phyloP scores from a whole-genome alignment of 257 asterid genomes.

The Capsicum baccatum region DNA sequence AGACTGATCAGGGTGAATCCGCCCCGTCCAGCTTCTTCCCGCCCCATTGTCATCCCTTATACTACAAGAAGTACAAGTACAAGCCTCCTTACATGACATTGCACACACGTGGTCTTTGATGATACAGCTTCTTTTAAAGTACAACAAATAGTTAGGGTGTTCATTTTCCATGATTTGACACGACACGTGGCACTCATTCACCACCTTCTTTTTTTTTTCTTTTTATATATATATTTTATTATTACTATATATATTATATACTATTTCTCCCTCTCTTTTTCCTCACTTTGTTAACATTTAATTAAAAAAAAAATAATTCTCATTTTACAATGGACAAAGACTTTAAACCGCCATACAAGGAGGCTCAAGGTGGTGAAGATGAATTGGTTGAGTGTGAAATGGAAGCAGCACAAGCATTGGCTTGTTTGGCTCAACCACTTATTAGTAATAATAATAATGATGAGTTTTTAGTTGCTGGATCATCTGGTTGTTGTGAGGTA shows the following conservation, averaged over 20 bases:
- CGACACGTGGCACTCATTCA: constrained; percentile 13
- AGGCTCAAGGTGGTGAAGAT: constrained; percentile 23
- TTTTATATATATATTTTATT: too few relatives aligned
- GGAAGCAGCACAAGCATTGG: constrained; percentile 63
- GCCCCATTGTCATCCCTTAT: neutral
- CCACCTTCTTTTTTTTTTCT: neutral
- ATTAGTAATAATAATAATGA: too few relatives aligned
- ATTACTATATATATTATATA: too few relatives aligned
- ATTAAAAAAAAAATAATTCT: neutral
- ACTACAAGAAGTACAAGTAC: neutral
- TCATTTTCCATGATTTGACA: neutral
- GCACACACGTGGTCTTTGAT: neutral
- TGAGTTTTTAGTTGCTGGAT: neutral
- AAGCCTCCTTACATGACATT: neutral
- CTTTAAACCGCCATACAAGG: neutral
- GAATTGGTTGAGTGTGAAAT: constrained; percentile 46
- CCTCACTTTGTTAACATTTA: neutral
- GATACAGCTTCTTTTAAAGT: neutral
- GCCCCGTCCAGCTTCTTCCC: too few relatives aligned
- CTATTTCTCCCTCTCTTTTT: neutral
- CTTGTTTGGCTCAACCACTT: constrained; percentile 42
- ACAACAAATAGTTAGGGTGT: neutral
- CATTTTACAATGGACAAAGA: neutral
- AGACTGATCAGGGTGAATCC: too few relatives aligned
- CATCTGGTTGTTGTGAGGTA: constrained; percentile 20